Base-by-base conservation (phyloP, 2,329 filamentous ascomycete genomes). In the Rhexocercosporidium sp. region DNA sequence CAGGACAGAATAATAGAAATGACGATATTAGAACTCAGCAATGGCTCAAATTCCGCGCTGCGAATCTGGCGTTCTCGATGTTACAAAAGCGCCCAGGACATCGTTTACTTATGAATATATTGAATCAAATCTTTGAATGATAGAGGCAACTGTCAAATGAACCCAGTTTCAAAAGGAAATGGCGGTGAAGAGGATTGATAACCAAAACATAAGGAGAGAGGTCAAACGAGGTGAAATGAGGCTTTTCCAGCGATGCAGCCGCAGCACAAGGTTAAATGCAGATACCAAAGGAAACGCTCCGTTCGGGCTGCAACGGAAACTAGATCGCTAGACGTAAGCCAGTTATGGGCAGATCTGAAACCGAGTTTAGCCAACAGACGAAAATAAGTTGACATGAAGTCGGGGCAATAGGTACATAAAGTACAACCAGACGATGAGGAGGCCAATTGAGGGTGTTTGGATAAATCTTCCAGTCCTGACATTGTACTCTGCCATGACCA, bases 181-280 rank as follows among this genome's bases (percentile, higher is more conserved):
- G 2, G 27, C 14, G 3, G 8, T 22, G 44, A 9, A 18, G 25
- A 3, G 3, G 22, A 29, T 18, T 11, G 14, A 34, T n/a, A 22
- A 22, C 5, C 18, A 56, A 25, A 39, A 41, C 11, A 20, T 39
- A 34, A n/a, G 20, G 20, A 57, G 34, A 41, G 20, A 41, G 20
- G 27, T 53, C 49, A 31, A 27, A 53, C 49, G 25, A 53, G 49
- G 49, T 53, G 34, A 41, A 25, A 57, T 41, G 20, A 39, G 54
- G 54, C 31, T 41, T 39, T 41, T 25, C 34, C 5, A 2, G 20
- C 20, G 16, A 18, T 20, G 31, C 8, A 53, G 49, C 27, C 49
- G 49, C 49, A 31, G n/a, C 12, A 16, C 44, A 34, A 57, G 61
- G 49, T 63, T 64, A 57, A 64, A 57, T 37, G n/a, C 51, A 54